Evolutionary conservation across 495 filamentous ascomycete genomes (phyloP).

Genomic region (Parathielavia hyrcaniae): DNA sequence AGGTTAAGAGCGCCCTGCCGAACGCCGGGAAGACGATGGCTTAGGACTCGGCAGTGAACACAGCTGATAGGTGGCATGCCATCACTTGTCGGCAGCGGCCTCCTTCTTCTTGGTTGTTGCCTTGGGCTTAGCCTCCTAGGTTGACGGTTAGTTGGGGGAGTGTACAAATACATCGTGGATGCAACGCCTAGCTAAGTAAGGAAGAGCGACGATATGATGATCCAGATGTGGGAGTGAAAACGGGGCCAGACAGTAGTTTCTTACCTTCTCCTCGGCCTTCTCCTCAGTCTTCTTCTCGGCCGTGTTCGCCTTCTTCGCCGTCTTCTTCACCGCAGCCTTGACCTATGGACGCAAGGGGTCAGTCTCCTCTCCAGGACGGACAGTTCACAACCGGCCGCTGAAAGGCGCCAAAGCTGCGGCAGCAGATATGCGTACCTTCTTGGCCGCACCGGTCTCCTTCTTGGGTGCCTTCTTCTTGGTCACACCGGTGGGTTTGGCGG

Average conservation of each 20-base stretch:
- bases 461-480: constrained; percentile 51
- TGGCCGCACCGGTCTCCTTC: constrained; percentile 42
- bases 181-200: background rate
- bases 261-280: constrained; percentile 24
- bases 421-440: constrained; percentile 39
- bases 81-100: constrained; percentile 23
- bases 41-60: background rate
- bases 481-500: constrained; percentile 47
- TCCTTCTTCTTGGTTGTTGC: constrained; percentile 38
- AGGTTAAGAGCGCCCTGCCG: background rate
- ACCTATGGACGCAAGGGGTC: constrained; percentile 24
- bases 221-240: background rate
- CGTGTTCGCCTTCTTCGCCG: constrained; percentile 12
- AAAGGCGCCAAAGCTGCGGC: background rate
- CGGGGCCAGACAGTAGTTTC: background rate
- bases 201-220: background rate
- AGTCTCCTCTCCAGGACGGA: background rate
- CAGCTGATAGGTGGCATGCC: background rate
- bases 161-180: background rate
- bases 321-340: constrained; percentile 49
- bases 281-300: constrained; percentile 22
- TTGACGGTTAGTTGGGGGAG: background rate
- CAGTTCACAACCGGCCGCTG: background rate
- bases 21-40: background rate
- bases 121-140: constrained; percentile 37